Conservation (phyloP, 345 rosid genomes). For the Bruguiera parviflora region DNA sequence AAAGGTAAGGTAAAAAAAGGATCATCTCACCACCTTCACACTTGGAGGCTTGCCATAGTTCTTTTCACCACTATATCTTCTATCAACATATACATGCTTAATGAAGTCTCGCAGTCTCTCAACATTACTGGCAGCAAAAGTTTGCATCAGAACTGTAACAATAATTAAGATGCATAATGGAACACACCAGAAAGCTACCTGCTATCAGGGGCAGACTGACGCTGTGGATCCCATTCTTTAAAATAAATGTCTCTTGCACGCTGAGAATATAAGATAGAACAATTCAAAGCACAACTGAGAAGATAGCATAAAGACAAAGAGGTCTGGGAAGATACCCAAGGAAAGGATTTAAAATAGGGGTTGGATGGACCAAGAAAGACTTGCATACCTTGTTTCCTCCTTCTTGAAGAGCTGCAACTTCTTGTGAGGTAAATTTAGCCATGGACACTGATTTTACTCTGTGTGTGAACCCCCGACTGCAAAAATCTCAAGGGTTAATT, state of each 20-base stretch:
- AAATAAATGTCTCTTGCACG: constrained; percentile 78
- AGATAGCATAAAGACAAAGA: neutral
- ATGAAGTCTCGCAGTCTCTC: constrained; percentile 81
- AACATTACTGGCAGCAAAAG: constrained; percentile 56
- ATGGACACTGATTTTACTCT: constrained; percentile 91
- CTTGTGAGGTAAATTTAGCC: constrained; percentile 91
- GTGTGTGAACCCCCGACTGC: constrained; percentile 92
- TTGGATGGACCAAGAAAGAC: neutral
- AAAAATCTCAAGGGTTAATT: constrained; percentile 19
- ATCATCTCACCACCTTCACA: constrained; percentile 46
- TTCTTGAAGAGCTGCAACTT: constrained; percentile 78
- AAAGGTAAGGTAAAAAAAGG: too few relatives aligned
- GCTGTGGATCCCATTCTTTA: constrained; percentile 86
- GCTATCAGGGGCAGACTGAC: constrained; percentile 67
- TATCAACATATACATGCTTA: constrained; percentile 85
- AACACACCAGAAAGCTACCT: constrained; percentile 42
- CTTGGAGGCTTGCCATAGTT: constrained; percentile 76
- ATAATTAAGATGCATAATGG: constrained; percentile 6
- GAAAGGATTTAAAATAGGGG: neutral
- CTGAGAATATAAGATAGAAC: constrained; percentile 34
- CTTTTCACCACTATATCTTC: constrained; percentile 71
- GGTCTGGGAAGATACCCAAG: neutral
- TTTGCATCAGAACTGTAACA: constrained; percentile 24
- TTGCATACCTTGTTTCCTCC: constrained; percentile 87
- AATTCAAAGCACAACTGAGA: constrained; percentile 10